These are phyloP conservation scores for Rhinocladiella similis DNA, from an alignment of 2,329 filamentous ascomycete genomes.

Conservation along the genomic window DNA sequence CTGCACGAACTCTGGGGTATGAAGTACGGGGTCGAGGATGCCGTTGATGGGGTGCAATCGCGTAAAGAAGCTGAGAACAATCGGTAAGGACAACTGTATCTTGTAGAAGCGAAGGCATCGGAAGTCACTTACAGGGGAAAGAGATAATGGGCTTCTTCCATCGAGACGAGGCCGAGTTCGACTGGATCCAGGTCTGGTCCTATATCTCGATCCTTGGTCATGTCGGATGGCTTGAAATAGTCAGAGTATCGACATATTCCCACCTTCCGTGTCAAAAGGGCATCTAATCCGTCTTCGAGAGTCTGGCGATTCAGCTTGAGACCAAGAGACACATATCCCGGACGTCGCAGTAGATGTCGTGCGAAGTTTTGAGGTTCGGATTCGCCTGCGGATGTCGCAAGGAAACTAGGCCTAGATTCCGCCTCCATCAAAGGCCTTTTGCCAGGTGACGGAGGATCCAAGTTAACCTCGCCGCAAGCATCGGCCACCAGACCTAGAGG, in stretches of 20 bases:
- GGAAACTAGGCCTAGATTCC: background rate
- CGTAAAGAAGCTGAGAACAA: constrained; percentile 31
- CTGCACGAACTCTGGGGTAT: constrained; percentile 33
- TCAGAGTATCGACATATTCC: constrained; percentile 21
- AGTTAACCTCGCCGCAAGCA: constrained; percentile 29
- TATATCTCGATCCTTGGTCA: constrained; percentile 24
- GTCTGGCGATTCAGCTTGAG: constrained; percentile 26
- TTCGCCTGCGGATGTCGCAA: background rate
- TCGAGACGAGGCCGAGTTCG: constrained; percentile 33
- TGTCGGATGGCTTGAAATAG: constrained; percentile 28
- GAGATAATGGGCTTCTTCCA: constrained; percentile 31
- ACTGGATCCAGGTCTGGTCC: constrained; percentile 34
- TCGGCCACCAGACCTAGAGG: constrained; percentile 33
- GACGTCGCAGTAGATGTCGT: constrained; percentile 22
- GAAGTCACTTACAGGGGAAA: constrained; percentile 31
- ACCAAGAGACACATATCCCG: constrained; percentile 31
- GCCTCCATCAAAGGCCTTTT: too few species aligned
- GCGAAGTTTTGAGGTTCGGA: background rate
- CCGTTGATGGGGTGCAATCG: constrained; percentile 34
- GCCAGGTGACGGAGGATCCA: constrained; percentile 2
- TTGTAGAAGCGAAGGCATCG: too few species aligned
- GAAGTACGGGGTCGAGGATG: constrained; percentile 34
- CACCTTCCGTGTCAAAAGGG: constrained; percentile 12
- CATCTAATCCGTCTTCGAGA: constrained; percentile 29
- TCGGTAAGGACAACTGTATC: too few species aligned